Evolutionary conservation across 2,329 filamentous ascomycete genomes (phyloP).

Genomic region (Truncatella angustata): DNA sequence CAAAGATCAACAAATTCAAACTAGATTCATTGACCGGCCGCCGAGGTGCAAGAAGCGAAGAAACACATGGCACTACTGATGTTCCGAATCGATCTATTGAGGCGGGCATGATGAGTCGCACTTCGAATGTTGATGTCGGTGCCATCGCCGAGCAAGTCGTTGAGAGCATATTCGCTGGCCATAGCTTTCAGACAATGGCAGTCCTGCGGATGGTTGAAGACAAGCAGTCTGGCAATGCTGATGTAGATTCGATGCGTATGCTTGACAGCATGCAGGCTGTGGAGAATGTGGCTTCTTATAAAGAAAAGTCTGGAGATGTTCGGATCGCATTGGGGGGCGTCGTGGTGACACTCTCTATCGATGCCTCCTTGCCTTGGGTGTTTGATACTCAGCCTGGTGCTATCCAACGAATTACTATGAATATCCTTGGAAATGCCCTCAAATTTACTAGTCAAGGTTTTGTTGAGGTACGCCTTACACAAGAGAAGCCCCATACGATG

Average conservation of each 20-base stretch:
- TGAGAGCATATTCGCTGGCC: constrained; percentile 46
- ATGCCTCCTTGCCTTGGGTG: constrained; percentile 44
- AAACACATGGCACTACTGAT: background rate
- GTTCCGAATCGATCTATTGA: constrained; percentile 12
- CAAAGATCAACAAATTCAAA: constrained; percentile 48
- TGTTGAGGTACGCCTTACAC: constrained; percentile 22
- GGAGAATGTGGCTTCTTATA: background rate
- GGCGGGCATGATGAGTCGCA: constrained; percentile 21
- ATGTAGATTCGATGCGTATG: background rate
- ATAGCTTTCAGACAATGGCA: constrained; percentile 28
- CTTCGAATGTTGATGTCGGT: constrained; percentile 33
- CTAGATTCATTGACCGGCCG: constrained; percentile 10
- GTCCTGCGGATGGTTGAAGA: background rate
- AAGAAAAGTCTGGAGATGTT: background rate
- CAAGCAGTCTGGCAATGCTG: background rate
- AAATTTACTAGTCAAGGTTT: constrained; percentile 51
- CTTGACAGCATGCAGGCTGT: background rate
- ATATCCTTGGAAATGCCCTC: constrained; percentile 60
- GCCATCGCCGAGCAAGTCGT: constrained; percentile 43
- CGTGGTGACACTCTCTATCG: constrained; percentile 50
- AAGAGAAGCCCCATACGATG: background rate
- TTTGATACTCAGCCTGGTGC: constrained; percentile 55
- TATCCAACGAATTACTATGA: constrained; percentile 56
- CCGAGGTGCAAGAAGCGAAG: background rate
- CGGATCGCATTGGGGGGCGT: constrained; percentile 21